Evolutionary conservation across 1,139 yeast genomes (phyloP).

Genomic region (Diutina ranongensis): DNA sequence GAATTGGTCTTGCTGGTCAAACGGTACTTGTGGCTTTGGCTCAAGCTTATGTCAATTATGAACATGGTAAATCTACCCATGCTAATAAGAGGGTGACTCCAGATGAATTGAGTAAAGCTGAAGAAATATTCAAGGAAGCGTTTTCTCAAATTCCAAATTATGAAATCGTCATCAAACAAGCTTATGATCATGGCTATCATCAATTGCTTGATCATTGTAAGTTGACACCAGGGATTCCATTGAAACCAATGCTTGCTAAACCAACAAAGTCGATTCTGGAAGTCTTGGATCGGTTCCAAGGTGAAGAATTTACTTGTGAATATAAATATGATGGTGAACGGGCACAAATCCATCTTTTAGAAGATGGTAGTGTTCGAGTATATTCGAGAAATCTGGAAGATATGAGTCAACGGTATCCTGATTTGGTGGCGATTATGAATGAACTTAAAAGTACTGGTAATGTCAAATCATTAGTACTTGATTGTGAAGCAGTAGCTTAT

Average conservation of each 20-base stretch:
- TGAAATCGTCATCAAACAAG: slow-evolving; percentile 57
- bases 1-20: slow-evolving; percentile 92
- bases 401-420: slow-evolving; percentile 95
- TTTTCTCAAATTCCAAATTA: slow-evolving; percentile 90
- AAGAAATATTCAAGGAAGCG: slow-evolving; percentile 72
- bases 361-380: slow-evolving; percentile 58
- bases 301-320: slow-evolving; percentile 82
- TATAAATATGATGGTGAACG: slow-evolving; percentile 97
- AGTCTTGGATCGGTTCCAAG: slow-evolving; percentile 78
- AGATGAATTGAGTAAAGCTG: slow-evolving; percentile 45
- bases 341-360: slow-evolving; percentile 78
- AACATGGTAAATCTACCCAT: slow-evolving; percentile 14
- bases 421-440: slow-evolving; percentile 57
- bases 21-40: slow-evolving; percentile 77
- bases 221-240: slow-evolving; percentile 84
- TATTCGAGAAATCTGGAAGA: slow-evolving; percentile 94
- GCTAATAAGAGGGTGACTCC: slow-evolving; percentile 18
- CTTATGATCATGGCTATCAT: slow-evolving; percentile 56
- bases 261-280: slow-evolving; percentile 92
- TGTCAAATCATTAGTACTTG: slow-evolving; percentile 45
- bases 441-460: slow-evolving; percentile 33
- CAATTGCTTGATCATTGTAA: slow-evolving; percentile 58
- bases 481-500: slow-evolving; percentile 99
- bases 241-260: slow-evolving; percentile 96
- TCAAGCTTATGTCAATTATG: slow-evolving; percentile 66